Evolutionary conservation across 768 basidiomycete species (phyloP), one percentile per base, ranked within the genome.

Genomic region (Chalciporus chontae): DNA sequence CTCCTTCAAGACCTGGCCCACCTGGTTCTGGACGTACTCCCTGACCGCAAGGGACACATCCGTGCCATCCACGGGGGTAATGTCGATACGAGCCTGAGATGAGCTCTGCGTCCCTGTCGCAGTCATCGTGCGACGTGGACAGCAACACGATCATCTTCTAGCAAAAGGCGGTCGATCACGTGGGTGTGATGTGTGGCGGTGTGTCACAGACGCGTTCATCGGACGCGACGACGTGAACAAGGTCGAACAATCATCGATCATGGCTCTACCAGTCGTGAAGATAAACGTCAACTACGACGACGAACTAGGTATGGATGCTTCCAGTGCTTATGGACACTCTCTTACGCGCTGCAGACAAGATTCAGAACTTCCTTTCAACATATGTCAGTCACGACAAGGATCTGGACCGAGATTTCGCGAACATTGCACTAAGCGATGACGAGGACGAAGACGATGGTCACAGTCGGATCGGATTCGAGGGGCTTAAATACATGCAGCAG

Each of bases 401-500:
- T 59, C 69, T 91, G 45, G 76, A 78, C 39, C 71, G 71, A 42
- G 80, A 79, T 53, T 77, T 93, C 48, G 87, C 84, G 29, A 79
- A 81, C 62, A 83, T 94, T 65, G 80, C 78, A 47, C 77, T 91
- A 38, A 36, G 34, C 34, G 34, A 36, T 36, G 74, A 76, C 39
- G 85, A 81, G 40, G 70, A 71, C 50, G 70, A 73, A 17, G 68
- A 74, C 15, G 57, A 73, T 3, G 43, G 71, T 46, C 62, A 50
- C 23, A 60, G 64, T 42, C 55, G 63, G 34, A 51, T 65, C 4
- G 70, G 74, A 52, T 67, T 58, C 39, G 75, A 68, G 47, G 68
- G 75, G 32, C 56, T 81, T 18, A 94, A 94, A 70, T 96, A 96
- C 67, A 85, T 90, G 78, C 71, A 77, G 23, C 88, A 90, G 60